phyloP scores from a whole-genome alignment of 768 basidiomycete genomes.

The Naganishia vaughanmartiniae region DNA sequence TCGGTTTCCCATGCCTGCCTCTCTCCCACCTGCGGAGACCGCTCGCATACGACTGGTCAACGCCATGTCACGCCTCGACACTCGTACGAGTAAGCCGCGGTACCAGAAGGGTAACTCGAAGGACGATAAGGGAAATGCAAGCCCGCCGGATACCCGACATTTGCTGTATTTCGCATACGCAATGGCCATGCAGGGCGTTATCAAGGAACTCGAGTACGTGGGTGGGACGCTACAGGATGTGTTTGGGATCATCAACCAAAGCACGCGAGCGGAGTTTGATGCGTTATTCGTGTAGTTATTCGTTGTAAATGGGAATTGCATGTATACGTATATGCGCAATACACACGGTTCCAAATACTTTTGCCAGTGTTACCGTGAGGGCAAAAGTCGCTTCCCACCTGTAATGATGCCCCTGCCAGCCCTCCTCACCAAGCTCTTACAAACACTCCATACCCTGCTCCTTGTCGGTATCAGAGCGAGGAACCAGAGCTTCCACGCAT shows the following conservation, averaged over 20 bases:
- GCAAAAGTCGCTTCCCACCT: not conserved
- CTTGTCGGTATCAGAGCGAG: not conserved
- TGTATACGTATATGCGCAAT: too few relatives aligned
- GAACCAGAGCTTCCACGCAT: not conserved
- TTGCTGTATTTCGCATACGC: slow-evolving; percentile 92
- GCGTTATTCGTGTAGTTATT: slow-evolving; percentile 59
- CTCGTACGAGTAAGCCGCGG: slow-evolving; percentile 43
- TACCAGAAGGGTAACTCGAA: slow-evolving; percentile 73
- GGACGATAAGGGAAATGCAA: slow-evolving; percentile 55
- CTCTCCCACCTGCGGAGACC: slow-evolving; percentile 87
- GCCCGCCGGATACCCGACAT: slow-evolving; percentile 62
- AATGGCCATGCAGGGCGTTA: slow-evolving; percentile 86
- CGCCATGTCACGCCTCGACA: slow-evolving; percentile 77
- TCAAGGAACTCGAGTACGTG: slow-evolving; percentile 77
- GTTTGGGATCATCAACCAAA: slow-evolving; percentile 88
- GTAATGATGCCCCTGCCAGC: not conserved
- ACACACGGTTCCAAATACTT: too few relatives aligned
- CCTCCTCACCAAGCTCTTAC: not conserved
- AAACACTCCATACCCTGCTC: not conserved
- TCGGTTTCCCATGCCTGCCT: slow-evolving; percentile 83
- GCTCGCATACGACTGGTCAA: slow-evolving; percentile 76
- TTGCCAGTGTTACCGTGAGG: not conserved
- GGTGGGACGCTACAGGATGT: slow-evolving; percentile 78
- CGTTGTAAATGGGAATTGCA: too few relatives aligned
- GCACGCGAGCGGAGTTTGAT: slow-evolving; percentile 71